Evolutionary conservation across 768 basidiomycete species (phyloP).

Genomic region (Cyclocybe aegerita): DNA sequence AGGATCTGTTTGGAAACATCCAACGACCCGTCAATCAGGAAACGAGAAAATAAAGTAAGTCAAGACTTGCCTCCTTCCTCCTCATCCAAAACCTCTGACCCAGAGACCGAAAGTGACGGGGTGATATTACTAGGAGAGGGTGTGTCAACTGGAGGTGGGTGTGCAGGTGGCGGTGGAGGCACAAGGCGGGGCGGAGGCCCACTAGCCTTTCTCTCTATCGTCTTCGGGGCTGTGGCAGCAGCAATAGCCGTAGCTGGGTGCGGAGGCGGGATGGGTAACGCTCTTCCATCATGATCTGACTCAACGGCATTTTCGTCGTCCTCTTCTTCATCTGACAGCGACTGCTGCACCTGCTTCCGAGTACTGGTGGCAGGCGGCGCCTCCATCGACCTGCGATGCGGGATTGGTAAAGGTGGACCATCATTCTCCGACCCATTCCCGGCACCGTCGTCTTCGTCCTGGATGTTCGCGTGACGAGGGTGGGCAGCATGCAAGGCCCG

Average conservation of each 20-base stretch:
- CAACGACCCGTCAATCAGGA: constrained; percentile 1
- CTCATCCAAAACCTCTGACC: constrained; percentile 48
- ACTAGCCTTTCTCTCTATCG: constrained; percentile 5
- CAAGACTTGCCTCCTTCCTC: constrained; percentile 57
- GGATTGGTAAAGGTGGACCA: constrained; percentile 22
- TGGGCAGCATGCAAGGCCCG: constrained; percentile 4
- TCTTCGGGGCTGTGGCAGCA: too few relatives aligned
- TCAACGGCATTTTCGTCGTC: constrained; percentile 27
- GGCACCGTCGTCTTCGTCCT: constrained; percentile 16
- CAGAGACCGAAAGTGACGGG: constrained; percentile 16
- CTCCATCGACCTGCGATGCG: constrained; percentile 20
- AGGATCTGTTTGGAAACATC: constrained; percentile 45
- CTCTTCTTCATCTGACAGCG: constrained; percentile 4
- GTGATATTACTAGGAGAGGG: constrained; percentile 1
- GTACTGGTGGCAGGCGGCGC: constrained; percentile 6
- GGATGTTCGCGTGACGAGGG: constrained; percentile 4
- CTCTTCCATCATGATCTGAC: constrained; percentile 32
- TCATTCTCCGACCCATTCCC: constrained; percentile 26
- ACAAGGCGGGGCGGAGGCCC: constrained; percentile 6
- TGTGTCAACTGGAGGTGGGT: constrained; percentile 3
- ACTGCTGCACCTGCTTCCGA: constrained; percentile 9
- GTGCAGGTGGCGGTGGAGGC: constrained; percentile 4
- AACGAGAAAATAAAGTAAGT: background rate
- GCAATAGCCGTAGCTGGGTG: too few relatives aligned
- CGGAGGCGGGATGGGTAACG: constrained; percentile 28